phyloP scores from a whole-genome alignment of 148 eudicot species.

The Vaccinium macrocarpon region DNA sequence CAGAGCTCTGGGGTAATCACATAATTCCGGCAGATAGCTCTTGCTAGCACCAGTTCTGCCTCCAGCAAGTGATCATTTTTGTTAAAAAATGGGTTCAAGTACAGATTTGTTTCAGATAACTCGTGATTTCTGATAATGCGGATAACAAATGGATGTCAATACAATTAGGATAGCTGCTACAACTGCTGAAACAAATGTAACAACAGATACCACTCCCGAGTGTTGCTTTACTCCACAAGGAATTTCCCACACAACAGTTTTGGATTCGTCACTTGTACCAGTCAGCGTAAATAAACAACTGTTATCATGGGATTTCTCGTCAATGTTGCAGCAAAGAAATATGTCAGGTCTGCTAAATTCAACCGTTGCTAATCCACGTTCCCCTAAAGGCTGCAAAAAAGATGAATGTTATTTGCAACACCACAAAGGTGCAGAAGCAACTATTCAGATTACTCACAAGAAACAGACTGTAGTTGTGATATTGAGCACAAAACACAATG shows the following conservation, averaged over 20 bases:
- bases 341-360: constrained; percentile 60
- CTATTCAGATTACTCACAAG: neutral
- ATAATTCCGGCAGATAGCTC: neutral
- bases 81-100: neutral
- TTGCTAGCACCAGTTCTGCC: neutral
- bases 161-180: constrained; percentile 52
- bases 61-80: neutral
- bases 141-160: constrained; percentile 40
- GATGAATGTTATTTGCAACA: neutral
- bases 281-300: constrained; percentile 39
- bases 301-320: constrained; percentile 18
- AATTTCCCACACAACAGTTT: constrained; percentile 57
- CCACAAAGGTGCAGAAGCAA: neutral
- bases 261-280: constrained; percentile 8
- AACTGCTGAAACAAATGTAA: constrained; percentile 66
- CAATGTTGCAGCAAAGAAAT: constrained; percentile 40
- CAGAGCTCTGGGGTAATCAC: neutral
- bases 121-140: constrained; percentile 20
- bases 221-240: constrained; percentile 69
- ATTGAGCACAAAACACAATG: neutral
- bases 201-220: constrained; percentile 45
- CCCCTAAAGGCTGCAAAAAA: constrained; percentile 56
- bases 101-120: constrained; percentile 26
- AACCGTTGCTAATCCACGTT: constrained; percentile 51
- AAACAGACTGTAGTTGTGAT: neutral